phyloP scores from a whole-genome alignment of 2,329 filamentous ascomycete genomes.

The Colletotrichum paranaense region DNA sequence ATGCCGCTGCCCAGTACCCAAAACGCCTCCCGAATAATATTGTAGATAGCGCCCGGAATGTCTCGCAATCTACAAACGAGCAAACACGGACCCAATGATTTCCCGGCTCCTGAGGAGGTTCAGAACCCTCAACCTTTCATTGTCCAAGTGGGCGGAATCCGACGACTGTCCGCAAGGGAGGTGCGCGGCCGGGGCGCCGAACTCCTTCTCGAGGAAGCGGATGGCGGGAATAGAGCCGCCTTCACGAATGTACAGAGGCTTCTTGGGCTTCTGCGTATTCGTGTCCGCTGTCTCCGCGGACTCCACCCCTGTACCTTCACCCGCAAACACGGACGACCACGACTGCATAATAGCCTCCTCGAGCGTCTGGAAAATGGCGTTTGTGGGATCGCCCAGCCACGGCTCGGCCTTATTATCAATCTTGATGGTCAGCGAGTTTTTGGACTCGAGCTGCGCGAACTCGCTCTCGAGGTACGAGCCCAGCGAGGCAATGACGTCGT shows the following conservation, averaged over 20 bases:
- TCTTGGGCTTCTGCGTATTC: constrained; percentile 52
- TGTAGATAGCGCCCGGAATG: background rate
- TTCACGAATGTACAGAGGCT: constrained; percentile 93
- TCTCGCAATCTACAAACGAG: constrained; percentile 60
- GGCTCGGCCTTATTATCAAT: constrained; percentile 96
- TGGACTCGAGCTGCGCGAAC: constrained; percentile 80
- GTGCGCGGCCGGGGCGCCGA: constrained; percentile 89
- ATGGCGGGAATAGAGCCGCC: constrained; percentile 96
- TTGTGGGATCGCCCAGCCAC: constrained; percentile 93
- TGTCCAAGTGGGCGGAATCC: constrained; percentile 93
- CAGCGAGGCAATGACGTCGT: constrained; percentile 77
- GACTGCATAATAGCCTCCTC: constrained; percentile 86
- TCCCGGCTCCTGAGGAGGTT: constrained; percentile 93
- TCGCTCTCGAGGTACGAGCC: constrained; percentile 74
- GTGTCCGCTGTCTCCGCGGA: constrained; percentile 30
- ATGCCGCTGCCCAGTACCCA: background rate
- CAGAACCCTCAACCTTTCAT: constrained; percentile 87
- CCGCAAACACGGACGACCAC: constrained; percentile 72
- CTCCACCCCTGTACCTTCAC: constrained; percentile 26
- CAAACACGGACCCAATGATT: constrained; percentile 90
- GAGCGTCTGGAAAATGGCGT: constrained; percentile 90
- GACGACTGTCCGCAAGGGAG: constrained; percentile 95
- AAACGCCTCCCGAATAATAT: background rate
- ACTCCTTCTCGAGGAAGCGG: constrained; percentile 93
- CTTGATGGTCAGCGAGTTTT: constrained; percentile 82